Percentiles rank a stretch among this genome's conserved stretches.
Conservation (phyloP, 2,329 filamentous ascomycete genomes). For the Alternaria incomplexa region DNA sequence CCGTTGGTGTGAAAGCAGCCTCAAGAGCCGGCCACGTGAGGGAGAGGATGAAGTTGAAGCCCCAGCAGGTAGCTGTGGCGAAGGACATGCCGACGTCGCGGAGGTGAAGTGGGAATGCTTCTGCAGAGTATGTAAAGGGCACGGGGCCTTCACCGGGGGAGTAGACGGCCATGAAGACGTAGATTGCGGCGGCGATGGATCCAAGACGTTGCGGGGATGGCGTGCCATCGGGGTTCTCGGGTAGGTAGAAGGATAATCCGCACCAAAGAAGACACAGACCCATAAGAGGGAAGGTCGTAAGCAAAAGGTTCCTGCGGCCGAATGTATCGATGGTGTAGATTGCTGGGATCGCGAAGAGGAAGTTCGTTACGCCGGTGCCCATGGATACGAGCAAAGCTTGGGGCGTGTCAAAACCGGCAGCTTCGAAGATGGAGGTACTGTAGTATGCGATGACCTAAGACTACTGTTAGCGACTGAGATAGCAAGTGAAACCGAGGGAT, state of each 20-base stretch:
- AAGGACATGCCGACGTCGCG: slow-evolving; percentile 51
- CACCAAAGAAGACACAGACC: slow-evolving; percentile 46
- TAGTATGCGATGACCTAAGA: slow-evolving; percentile 35
- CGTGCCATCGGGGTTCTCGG: slow-evolving; percentile 12
- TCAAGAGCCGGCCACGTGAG: slow-evolving; percentile 61
- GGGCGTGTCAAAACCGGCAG: slow-evolving; percentile 43
- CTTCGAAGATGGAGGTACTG: slow-evolving; percentile 35
- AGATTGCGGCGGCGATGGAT: slow-evolving; percentile 40
- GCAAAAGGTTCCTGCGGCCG: slow-evolving; percentile 52
- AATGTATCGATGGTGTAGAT: slow-evolving; percentile 55
- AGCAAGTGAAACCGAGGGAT: neutral
- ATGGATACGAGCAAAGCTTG: slow-evolving; percentile 50
- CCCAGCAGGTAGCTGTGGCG: slow-evolving; percentile 62
- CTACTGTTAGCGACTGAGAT: neutral
- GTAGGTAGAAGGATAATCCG: slow-evolving; percentile 38
- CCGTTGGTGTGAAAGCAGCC: slow-evolving; percentile 56
- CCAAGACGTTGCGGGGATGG: slow-evolving; percentile 31
- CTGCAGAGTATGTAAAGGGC: slow-evolving; percentile 50
- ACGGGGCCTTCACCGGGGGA: slow-evolving; percentile 40
- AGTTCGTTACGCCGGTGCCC: slow-evolving; percentile 55
- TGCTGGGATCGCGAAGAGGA: slow-evolving; percentile 52
- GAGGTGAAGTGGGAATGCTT: slow-evolving; percentile 54
- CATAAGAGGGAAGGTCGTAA: slow-evolving; percentile 57
- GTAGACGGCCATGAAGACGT: slow-evolving; percentile 53
- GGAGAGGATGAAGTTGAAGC: slow-evolving; percentile 62